A percentile compares a stretch with the other conserved stretches of the same genome.
Evolutionary conservation across 2,329 filamentous ascomycete genomes (phyloP).

Genomic region (Neofusicoccum kwambonambiense): DNA sequence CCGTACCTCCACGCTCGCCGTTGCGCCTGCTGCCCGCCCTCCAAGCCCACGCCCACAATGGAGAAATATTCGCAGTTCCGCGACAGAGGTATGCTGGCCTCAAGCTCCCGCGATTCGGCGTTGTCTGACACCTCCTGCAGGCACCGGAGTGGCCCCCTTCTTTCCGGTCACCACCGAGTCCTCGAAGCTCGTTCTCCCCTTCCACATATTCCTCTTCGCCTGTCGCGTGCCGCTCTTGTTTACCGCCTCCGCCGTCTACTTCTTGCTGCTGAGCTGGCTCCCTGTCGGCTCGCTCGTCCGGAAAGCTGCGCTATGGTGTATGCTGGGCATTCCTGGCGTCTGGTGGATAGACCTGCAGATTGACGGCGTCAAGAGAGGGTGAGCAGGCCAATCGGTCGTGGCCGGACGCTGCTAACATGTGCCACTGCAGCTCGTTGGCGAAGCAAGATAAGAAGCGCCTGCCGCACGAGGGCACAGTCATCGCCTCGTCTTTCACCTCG

Average conservation of each 20-base stretch:
- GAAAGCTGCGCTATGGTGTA: slow-evolving; percentile 83
- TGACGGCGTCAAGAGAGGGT: slow-evolving; percentile 92
- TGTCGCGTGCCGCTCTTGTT: slow-evolving; percentile 78
- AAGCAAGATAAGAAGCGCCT: slow-evolving; percentile 70
- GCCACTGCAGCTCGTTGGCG: slow-evolving; percentile 56
- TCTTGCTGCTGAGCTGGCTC: slow-evolving; percentile 78
- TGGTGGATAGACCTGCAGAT: slow-evolving; percentile 99
- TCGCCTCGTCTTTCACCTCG: slow-evolving; percentile 87
- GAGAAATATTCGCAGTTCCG: slow-evolving; percentile 94
- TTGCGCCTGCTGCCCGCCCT: not conserved
- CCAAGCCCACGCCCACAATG: slow-evolving; percentile 53
- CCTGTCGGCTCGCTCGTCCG: slow-evolving; percentile 68
- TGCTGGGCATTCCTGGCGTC: slow-evolving; percentile 85
- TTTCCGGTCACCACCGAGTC: slow-evolving; percentile 72
- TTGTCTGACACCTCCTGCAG: slow-evolving; percentile 48
- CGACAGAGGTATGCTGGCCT: slow-evolving; percentile 66
- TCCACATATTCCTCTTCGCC: slow-evolving; percentile 72
- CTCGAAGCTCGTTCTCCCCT: slow-evolving; percentile 61
- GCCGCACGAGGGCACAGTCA: slow-evolving; percentile 75
- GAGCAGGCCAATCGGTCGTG: slow-evolving; percentile 25
- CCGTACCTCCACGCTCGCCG: not conserved
- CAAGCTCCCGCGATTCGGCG: slow-evolving; percentile 5
- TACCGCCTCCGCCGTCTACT: slow-evolving; percentile 67
- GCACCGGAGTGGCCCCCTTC: slow-evolving; percentile 94
- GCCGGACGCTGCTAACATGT: slow-evolving; percentile 1